A percentile compares a stretch with the other conserved stretches of the same genome.
phyloP scores from a whole-genome alignment of 306 rosid species.

The Fragaria vesca region DNA sequence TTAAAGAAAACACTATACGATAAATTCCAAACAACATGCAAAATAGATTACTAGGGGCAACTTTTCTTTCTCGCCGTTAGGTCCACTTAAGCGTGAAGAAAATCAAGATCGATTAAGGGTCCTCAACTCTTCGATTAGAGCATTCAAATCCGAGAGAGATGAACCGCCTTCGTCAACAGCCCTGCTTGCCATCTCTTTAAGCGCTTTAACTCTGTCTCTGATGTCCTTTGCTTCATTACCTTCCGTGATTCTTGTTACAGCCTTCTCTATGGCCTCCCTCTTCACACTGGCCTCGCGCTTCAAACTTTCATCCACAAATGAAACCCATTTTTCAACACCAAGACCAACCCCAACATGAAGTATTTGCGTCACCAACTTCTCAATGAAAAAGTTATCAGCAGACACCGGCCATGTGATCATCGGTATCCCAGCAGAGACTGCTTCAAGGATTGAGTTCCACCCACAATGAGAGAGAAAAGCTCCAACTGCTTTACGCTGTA shows the following conservation, averaged over 20 bases:
- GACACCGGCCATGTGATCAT: conserved; percentile 36
- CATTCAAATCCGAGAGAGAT: background rate
- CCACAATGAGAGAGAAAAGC: conserved; percentile 2
- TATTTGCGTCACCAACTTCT: conserved; percentile 23
- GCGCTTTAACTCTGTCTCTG: conserved; percentile 23
- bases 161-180: conserved; percentile 20
- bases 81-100: background rate
- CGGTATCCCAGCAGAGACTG: conserved; percentile 25
- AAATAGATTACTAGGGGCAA: background rate
- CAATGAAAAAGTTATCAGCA: conserved; percentile 33
- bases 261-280: conserved; percentile 26
- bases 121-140: conserved; percentile 9
- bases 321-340: conserved; percentile 23
- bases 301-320: conserved; percentile 3
- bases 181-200: conserved; percentile 23
- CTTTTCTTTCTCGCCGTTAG: background rate
- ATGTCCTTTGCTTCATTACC: conserved; percentile 33
- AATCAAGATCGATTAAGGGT: background rate
- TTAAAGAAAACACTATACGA: too few relatives aligned
- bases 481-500: background rate
- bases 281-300: conserved; percentile 22
- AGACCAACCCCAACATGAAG: conserved; percentile 27
- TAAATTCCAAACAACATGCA: too few relatives aligned
- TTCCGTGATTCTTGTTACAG: conserved; percentile 31
- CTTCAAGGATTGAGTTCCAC: conserved; percentile 42